phyloP scores from a whole-genome alignment of 352 stramenopile genomes.

The Globisporangium emineosum region DNA sequence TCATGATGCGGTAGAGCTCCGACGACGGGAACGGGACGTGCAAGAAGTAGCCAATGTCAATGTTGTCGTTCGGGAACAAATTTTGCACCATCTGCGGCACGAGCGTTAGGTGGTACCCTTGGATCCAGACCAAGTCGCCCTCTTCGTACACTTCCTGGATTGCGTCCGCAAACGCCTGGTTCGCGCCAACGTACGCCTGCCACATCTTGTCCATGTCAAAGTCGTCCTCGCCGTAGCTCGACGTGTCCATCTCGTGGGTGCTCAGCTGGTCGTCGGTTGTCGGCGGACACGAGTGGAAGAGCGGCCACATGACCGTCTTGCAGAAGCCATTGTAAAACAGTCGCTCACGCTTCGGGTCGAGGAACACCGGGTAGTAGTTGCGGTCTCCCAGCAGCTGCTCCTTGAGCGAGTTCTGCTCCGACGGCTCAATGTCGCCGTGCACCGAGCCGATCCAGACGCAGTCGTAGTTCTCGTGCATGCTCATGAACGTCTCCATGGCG shows the following conservation, averaged over 20 bases:
- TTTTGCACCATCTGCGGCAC: conserved; percentile 88
- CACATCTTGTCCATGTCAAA: conserved; percentile 83
- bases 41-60: conserved; percentile 86
- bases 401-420: conserved; percentile 77
- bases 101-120: conserved; percentile 89
- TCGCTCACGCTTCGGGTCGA: conserved; percentile 80
- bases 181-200: conserved; percentile 88
- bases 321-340: conserved; percentile 91
- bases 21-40: conserved; percentile 90
- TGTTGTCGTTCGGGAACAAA: conserved; percentile 89
- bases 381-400: conserved; percentile 88
- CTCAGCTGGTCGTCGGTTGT: conserved; percentile 77
- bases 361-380: conserved; percentile 89
- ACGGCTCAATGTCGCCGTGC: conserved; percentile 74
- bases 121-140: conserved; percentile 88
- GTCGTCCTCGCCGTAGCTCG: conserved; percentile 44
- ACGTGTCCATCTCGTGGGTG: conserved; percentile 50
- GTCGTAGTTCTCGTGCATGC: conserved; percentile 75
- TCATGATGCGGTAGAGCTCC: conserved; percentile 88
- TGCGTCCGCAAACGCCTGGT: conserved; percentile 84
- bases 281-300: conserved; percentile 87
- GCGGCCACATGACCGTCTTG: conserved; percentile 89
- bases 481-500: conserved; percentile 76
- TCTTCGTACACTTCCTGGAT: conserved; percentile 88
- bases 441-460: conserved; percentile 84